Conservation (phyloP, 805 yeast genomes). For the Zygotorulaspora chibaensis region DNA sequence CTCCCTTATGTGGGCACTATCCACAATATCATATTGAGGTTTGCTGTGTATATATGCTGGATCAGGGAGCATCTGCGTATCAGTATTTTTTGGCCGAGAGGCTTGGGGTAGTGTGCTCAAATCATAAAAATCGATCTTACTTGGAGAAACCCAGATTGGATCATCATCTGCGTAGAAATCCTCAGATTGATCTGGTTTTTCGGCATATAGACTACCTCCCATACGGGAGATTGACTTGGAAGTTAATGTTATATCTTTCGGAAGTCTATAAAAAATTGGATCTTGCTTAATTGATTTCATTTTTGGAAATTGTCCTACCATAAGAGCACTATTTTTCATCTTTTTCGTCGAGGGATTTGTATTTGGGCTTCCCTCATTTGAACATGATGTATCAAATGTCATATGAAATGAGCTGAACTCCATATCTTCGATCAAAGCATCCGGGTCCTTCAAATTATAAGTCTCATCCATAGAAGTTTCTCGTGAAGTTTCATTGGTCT, state of each 20-base stretch:
- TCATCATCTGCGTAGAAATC: constrained; percentile 20
- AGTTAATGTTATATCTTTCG: constrained; percentile 4
- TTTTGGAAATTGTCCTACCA: neutral
- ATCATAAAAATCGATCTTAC: constrained; percentile 27
- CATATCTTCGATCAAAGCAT: constrained; percentile 24
- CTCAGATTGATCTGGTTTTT: constrained; percentile 1
- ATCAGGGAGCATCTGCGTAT: neutral
- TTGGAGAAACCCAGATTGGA: constrained; percentile 36
- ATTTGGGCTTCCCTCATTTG: constrained; percentile 10
- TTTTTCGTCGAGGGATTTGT: neutral
- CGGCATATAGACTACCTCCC: neutral
- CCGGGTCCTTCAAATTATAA: neutral
- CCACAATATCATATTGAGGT: neutral
- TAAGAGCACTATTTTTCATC: neutral
- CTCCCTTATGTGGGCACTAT: constrained; percentile 7
- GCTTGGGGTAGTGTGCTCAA: constrained; percentile 11
- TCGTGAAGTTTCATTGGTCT: constrained; percentile 11
- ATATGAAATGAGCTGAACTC: constrained; percentile 34
- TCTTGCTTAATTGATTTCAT: constrained; percentile 1
- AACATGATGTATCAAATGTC: constrained; percentile 25
- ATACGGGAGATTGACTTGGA: constrained; percentile 8
- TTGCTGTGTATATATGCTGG: neutral
- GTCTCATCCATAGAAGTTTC: constrained; percentile 5
- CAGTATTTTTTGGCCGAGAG: neutral
- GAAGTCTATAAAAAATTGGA: constrained; percentile 16